Conservation (phyloP, 2,329 filamentous ascomycete species). For the Didymellaceae sp. region DNA sequence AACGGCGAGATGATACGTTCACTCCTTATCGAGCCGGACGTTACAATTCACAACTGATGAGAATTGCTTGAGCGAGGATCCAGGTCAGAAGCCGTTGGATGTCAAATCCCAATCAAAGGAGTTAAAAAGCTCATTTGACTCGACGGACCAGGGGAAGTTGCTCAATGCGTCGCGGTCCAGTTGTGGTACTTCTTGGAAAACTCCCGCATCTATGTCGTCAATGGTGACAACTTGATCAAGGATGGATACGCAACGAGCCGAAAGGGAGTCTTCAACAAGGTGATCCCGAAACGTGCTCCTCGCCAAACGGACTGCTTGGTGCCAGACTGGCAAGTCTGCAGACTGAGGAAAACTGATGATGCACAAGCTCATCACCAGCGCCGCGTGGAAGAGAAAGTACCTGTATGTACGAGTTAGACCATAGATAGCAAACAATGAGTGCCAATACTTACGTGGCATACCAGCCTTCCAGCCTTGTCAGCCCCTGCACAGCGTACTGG, state of each 20-base stretch:
- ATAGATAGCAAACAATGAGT: background rate
- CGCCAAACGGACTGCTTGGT: constrained; percentile 31
- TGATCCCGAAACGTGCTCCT: constrained; percentile 30
- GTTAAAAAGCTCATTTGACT: constrained; percentile 33
- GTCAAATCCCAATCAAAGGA: constrained; percentile 36
- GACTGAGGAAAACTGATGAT: constrained; percentile 34
- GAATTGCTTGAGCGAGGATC: no score
- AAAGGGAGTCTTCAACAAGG: constrained; percentile 31
- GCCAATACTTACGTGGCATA: constrained; percentile 33
- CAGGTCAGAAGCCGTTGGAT: constrained; percentile 21
- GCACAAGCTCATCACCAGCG: constrained; percentile 32
- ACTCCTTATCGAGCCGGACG: constrained; percentile 27
- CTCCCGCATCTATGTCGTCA: constrained; percentile 22
- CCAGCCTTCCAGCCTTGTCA: constrained; percentile 34
- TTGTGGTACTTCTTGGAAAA: constrained; percentile 26
- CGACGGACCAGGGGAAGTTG: constrained; percentile 34
- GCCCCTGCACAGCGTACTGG: constrained; percentile 26
- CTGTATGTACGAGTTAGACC: constrained; percentile 12
- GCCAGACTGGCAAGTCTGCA: constrained; percentile 22
- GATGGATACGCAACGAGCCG: constrained; percentile 35
- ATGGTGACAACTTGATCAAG: constrained; percentile 32
- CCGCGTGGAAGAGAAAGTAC: constrained; percentile 36
- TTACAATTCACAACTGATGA: constrained; percentile 26
- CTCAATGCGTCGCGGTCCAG: constrained; percentile 30
- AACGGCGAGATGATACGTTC: constrained; percentile 34